These are phyloP conservation scores for Leishmania aethiopica DNA, from an alignment of 208 protist species.

Conservation along the genomic window DNA sequence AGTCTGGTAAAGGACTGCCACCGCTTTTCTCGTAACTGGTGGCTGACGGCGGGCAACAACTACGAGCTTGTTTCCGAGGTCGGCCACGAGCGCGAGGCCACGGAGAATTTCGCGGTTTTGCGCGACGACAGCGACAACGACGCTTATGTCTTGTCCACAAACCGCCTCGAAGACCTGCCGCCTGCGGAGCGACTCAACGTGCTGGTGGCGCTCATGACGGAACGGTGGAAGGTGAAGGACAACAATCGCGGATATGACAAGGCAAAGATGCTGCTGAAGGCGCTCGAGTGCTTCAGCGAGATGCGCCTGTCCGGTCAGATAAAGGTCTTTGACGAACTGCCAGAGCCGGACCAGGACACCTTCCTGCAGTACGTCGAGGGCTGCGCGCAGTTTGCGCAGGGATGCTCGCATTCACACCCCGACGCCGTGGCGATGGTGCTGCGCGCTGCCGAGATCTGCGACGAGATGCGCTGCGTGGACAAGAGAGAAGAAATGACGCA, in stretches of 20 bases:
- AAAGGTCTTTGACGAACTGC: constrained; percentile 60
- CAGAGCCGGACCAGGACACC: constrained; percentile 82
- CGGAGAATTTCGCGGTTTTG: constrained; percentile 80
- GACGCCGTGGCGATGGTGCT: constrained; percentile 80
- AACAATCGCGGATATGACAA: constrained; percentile 89
- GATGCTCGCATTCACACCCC: constrained; percentile 84
- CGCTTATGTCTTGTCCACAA: constrained; percentile 73
- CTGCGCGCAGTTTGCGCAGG: constrained; percentile 72
- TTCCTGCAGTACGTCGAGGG: constrained; percentile 89
- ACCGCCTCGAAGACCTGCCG: constrained; percentile 73
- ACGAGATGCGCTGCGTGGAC: constrained; percentile 84
- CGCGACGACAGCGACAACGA: constrained; percentile 80
- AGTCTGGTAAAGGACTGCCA: constrained; percentile 81
- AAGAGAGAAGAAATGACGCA: constrained; percentile 88
- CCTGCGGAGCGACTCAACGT: constrained; percentile 70
- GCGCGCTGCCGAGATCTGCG: constrained; percentile 82
- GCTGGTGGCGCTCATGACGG: constrained; percentile 68
- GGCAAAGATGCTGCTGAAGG: constrained; percentile 77
- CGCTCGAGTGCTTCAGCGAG: constrained; percentile 91
- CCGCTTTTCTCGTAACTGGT: constrained; percentile 87
- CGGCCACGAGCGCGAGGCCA: constrained; percentile 88
- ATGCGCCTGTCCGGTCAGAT: constrained; percentile 69
- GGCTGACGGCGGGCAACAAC: constrained; percentile 82
- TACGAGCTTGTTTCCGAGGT: constrained; percentile 82
- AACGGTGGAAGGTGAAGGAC: constrained; percentile 83